Conservation (phyloP, 495 filamentous ascomycete genomes). For the Penicillium macrosclerotiorum region DNA sequence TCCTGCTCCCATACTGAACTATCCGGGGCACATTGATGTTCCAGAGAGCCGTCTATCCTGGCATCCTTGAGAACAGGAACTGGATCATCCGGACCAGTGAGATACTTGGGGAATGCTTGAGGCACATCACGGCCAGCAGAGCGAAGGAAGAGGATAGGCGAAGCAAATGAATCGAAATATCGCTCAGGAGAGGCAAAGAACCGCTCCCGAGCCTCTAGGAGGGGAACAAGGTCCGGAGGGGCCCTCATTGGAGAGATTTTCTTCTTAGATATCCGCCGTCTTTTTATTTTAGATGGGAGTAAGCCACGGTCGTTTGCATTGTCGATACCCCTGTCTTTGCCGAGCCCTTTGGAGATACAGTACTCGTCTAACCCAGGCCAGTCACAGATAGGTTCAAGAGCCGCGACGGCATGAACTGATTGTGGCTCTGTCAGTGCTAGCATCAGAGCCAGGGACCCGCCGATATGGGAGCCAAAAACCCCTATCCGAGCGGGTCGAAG, state of each 20-base stretch:
- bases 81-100: conserved; percentile 36
- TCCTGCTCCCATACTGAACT: conserved; percentile 3
- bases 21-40: not conserved
- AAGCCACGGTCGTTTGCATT: not conserved
- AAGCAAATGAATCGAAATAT: conserved; percentile 60
- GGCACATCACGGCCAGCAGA: conserved; percentile 45
- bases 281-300: not conserved
- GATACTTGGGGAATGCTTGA: conserved; percentile 29
- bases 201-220: conserved; percentile 35
- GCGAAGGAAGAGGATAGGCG: conserved; percentile 57
- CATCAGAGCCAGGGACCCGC: conserved; percentile 56
- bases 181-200: conserved; percentile 48
- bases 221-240: conserved; percentile 32
- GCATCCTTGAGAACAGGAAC: conserved; percentile 25
- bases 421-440: conserved; percentile 58
- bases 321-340: not conserved
- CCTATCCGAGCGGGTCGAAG: conserved; percentile 36
- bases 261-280: conserved; percentile 1
- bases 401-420: conserved; percentile 33
- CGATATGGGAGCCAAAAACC: conserved; percentile 53
- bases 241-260: conserved; percentile 11
- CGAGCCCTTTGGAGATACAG: conserved; percentile 16
- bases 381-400: conserved; percentile 38
- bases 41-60: not conserved
- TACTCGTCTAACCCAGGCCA: conserved; percentile 41